Percentiles rank a stretch among this genome's conserved stretches.
phyloP scores from a whole-genome alignment of 306 rosid genomes.

The Trichosanthes truncata region DNA sequence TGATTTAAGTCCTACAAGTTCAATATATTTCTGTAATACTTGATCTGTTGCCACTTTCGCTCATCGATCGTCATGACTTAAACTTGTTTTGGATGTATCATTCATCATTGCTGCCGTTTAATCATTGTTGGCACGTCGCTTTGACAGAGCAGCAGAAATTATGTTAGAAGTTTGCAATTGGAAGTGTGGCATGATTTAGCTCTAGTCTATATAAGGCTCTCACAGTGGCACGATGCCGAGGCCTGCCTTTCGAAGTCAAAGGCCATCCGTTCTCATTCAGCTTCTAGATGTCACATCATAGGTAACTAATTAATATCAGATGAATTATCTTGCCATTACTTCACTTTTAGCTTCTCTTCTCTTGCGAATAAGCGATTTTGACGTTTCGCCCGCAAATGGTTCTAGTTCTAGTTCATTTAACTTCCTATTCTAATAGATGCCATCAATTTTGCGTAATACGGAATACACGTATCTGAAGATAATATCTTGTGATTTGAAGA shows the following conservation, averaged over 20 bases:
- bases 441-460: background rate
- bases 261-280: conserved; percentile 44
- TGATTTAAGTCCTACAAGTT: background rate
- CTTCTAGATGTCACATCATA: conserved; percentile 55
- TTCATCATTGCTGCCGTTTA: conserved; percentile 11
- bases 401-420: background rate
- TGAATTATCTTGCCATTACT: background rate
- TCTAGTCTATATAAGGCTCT: conserved; percentile 47
- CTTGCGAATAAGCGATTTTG: background rate
- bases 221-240: conserved; percentile 71
- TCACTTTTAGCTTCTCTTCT: background rate
- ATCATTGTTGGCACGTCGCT: background rate
- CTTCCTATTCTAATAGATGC: background rate
- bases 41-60: background rate
- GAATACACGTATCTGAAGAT: background rate
- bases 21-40: background rate
- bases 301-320: conserved; percentile 26
- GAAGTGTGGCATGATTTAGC: conserved; percentile 89
- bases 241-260: conserved; percentile 67
- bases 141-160: conserved; percentile 45
- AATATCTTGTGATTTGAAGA: background rate
- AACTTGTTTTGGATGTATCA: background rate
- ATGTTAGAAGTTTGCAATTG: conserved; percentile 49
- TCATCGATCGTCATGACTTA: background rate
- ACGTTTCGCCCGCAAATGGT: background rate